Percentiles rank a stretch among this genome's conserved stretches.
Evolutionary conservation across 1,284 basidiomycete species (phyloP).

Genomic region (Phylloporus sp.): DNA sequence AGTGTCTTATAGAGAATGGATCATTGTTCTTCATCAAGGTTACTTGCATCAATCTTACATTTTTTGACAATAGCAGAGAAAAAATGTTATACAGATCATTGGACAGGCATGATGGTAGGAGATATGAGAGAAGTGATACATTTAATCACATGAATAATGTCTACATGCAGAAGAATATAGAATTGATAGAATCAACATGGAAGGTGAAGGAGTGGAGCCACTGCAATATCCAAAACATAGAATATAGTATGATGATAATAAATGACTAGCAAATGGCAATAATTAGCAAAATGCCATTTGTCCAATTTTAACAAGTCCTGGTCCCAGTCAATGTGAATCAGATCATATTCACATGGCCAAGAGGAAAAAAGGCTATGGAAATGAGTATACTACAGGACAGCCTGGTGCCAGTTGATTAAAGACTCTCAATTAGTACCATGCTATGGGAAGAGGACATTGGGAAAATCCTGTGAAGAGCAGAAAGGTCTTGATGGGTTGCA

Average conservation of each 20-base stretch:
- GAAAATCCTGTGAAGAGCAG: slow-evolving; percentile 10
- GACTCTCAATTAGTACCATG: slow-evolving; percentile 11
- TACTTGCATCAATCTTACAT: too few relatives aligned
- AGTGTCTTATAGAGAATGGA: too few relatives aligned
- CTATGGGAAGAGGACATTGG: background rate
- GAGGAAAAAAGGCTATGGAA: background rate
- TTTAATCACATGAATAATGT: too few relatives aligned
- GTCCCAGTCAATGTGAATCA: slow-evolving; percentile 8
- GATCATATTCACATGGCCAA: slow-evolving; percentile 11
- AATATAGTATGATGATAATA: slow-evolving; percentile 7
- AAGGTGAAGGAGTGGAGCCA: background rate
- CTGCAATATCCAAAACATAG: background rate
- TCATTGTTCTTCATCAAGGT: too few relatives aligned
- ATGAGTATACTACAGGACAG: slow-evolving; percentile 13
- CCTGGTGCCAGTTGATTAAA: background rate
- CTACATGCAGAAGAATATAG: too few relatives aligned
- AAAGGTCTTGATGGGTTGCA: background rate
- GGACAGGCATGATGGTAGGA: too few relatives aligned
- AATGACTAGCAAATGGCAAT: slow-evolving; percentile 1
- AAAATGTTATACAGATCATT: too few relatives aligned
- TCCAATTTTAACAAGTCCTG: background rate
- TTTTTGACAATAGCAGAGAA: too few relatives aligned
- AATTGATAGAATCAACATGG: background rate
- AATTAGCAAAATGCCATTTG: slow-evolving; percentile 1
- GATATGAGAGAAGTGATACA: too few relatives aligned